Evolutionary conservation across 78 protist genomes (phyloP).

Genomic region (Dictyostelium purpureum): DNA sequence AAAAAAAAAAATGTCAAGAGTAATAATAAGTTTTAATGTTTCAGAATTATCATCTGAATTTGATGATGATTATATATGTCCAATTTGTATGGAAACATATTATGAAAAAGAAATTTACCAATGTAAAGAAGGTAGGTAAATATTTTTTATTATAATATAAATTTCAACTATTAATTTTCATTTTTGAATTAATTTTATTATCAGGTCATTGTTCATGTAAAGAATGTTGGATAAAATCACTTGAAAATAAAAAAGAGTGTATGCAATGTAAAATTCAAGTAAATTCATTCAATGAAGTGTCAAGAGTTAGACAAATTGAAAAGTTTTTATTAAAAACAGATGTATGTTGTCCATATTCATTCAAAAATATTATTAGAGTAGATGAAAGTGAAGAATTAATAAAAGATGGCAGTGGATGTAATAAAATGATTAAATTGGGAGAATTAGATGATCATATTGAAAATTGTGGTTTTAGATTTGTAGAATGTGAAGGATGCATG

Average conservation of each 20-base stretch:
- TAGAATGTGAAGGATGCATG: too few relatives aligned
- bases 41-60: neutral
- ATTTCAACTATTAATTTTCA: too few relatives aligned
- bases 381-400: neutral
- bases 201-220: neutral
- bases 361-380: neutral
- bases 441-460: neutral
- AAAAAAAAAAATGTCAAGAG: too few relatives aligned
- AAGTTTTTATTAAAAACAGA: neutral
- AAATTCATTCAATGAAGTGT: neutral
- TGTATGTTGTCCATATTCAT: neutral
- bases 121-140: too few relatives aligned
- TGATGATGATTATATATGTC: neutral
- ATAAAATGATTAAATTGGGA: neutral
- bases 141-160: too few relatives aligned
- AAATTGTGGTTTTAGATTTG: too few relatives aligned
- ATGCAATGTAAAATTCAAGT: neutral
- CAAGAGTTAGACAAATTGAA: neutral
- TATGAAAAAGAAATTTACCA: neutral
- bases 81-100: neutral
- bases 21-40: neutral
- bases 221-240: neutral
- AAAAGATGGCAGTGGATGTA: neutral
- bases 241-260: neutral
- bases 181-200: neutral